phyloP scores from a whole-genome alignment of 2,329 filamentous ascomycete species.

The Beauveria caledonica region DNA sequence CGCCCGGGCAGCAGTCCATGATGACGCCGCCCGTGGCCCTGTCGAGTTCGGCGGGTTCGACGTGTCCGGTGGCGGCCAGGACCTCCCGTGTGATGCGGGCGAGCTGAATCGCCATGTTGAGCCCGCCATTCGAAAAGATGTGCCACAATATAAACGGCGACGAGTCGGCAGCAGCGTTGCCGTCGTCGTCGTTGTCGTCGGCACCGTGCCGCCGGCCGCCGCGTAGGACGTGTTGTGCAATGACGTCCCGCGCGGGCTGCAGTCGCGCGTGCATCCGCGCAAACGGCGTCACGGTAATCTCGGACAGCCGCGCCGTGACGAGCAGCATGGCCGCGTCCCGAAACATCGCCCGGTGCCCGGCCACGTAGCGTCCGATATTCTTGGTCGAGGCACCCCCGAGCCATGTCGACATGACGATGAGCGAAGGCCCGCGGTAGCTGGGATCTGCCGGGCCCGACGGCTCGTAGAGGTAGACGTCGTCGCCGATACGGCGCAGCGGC shows the following conservation, averaged over 20 bases:
- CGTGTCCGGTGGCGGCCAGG: not conserved
- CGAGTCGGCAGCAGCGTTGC: not conserved
- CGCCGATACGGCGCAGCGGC: constrained; percentile 1
- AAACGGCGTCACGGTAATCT: constrained; percentile 11
- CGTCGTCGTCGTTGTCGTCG: not conserved
- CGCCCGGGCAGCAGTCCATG: constrained; percentile 11
- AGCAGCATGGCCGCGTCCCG: constrained; percentile 4
- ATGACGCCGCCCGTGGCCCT: constrained; percentile 5
- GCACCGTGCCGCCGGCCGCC: no score
- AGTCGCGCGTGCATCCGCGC: constrained; percentile 8
- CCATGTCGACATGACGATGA: constrained; percentile 10
- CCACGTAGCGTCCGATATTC: constrained; percentile 2
- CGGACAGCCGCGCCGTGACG: constrained; percentile 8
- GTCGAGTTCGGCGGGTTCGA: not conserved
- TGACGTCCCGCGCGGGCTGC: constrained; percentile 3
- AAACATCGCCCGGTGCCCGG: constrained; percentile 1
- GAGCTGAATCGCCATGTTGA: constrained; percentile 11
- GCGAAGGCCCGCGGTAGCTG: not conserved
- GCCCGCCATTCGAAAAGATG: constrained; percentile 9
- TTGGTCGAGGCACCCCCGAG: constrained; percentile 7
- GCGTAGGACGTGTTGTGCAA: not conserved
- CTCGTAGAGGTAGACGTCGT: constrained; percentile 9
- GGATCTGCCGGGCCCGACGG: not conserved
- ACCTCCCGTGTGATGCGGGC: not conserved
- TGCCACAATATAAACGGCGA: constrained; percentile 9